phyloP scores from a whole-genome alignment of 2,329 filamentous ascomycete species.

The Colletotrichum eremochloae region DNA sequence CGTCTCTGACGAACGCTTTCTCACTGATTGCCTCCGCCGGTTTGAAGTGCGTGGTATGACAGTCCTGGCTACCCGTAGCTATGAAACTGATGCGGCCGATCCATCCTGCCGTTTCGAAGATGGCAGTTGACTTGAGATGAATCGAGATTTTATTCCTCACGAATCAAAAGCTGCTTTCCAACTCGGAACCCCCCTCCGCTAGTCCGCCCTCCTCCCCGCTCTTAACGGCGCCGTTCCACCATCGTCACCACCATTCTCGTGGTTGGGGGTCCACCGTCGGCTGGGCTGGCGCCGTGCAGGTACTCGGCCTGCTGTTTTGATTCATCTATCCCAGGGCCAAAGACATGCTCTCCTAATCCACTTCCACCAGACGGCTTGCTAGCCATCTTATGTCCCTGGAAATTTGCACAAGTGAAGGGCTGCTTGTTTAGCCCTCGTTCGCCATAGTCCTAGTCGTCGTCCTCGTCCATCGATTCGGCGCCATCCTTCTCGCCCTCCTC shows the following conservation, averaged over 20 bases:
- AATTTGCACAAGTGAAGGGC: conserved; percentile 1
- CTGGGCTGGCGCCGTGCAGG: conserved; percentile 5
- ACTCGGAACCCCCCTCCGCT: background rate
- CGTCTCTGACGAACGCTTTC: conserved; percentile 16
- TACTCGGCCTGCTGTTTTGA: conserved; percentile 19
- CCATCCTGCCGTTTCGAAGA: conserved; percentile 29
- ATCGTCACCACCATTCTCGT: conserved; percentile 12
- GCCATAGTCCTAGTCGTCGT: conserved; percentile 51
- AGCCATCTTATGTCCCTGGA: conserved; percentile 9
- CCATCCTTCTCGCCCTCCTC: conserved; percentile 59
- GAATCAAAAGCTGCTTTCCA: conserved; percentile 25
- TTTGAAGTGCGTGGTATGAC: conserved; percentile 28
- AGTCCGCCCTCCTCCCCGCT: background rate
- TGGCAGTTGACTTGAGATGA: conserved; percentile 32
- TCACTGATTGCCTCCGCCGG: conserved; percentile 17
- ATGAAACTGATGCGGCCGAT: conserved; percentile 26
- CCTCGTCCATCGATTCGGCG: conserved; percentile 70
- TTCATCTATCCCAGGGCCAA: conserved; percentile 14
- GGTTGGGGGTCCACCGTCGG: conserved; percentile 1
- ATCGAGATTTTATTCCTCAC: conserved; percentile 20
- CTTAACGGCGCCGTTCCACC: conserved; percentile 7
- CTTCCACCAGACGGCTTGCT: background rate
- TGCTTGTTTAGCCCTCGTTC: background rate
- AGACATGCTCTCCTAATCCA: conserved; percentile 10
- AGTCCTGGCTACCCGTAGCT: conserved; percentile 23